Conservation (phyloP, 331 rosid species). For the Spiraea crenata region DNA sequence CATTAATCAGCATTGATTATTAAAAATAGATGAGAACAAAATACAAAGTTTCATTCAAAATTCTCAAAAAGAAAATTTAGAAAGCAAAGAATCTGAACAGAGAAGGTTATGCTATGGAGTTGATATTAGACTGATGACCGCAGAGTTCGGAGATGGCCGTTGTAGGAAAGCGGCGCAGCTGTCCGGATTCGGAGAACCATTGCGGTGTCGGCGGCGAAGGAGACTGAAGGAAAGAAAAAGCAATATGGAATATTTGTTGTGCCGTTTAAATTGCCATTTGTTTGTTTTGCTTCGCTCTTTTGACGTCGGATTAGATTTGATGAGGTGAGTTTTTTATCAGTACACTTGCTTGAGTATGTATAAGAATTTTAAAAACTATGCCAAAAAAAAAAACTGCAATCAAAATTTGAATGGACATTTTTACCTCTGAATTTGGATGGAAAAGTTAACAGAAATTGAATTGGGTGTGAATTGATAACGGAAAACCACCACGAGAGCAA, state of each 20-base stretch:
- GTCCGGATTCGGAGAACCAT: constrained; percentile 35
- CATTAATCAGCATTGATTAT: neutral
- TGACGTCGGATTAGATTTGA: neutral
- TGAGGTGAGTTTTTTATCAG: neutral
- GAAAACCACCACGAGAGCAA: no score
- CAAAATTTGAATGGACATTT: no score
- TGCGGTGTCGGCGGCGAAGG: constrained; percentile 34
- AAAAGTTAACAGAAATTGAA: no score
- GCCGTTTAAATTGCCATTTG: constrained; percentile 35
- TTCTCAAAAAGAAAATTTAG: neutral
- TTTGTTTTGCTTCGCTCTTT: constrained; percentile 3
- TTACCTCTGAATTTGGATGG: no score
- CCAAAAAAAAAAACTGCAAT: no score
- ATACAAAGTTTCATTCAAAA: neutral
- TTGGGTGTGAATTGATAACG: no score
- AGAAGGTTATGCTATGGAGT: constrained; percentile 11
- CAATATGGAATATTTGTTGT: no score
- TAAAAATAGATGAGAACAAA: neutral
- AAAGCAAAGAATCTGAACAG: constrained; percentile 7
- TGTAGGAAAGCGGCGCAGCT: constrained; percentile 19
- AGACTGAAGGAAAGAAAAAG: no score
- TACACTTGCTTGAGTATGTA: neutral
- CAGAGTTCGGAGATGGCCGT: constrained; percentile 24
- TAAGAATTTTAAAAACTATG: no score
- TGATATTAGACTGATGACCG: constrained; percentile 15